Evolutionary conservation across 2,329 filamentous ascomycete species (phyloP).

Genomic region (Aspergillus tanneri): DNA sequence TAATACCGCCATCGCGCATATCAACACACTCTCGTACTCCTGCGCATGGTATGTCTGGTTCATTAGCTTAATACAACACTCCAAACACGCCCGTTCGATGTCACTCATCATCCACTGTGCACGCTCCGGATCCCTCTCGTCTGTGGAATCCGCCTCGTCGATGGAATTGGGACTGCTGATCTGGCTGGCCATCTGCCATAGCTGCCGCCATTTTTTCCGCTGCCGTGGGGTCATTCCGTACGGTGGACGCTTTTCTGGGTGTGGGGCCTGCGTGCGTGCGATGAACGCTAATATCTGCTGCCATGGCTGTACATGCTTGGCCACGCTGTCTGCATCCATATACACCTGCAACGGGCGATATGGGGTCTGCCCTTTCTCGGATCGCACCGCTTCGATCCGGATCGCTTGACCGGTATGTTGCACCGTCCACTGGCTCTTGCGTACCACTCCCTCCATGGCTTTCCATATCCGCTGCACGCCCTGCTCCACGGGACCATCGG

Average conservation of each 20-base stretch:
- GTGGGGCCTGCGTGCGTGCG: not conserved
- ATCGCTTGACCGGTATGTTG: not conserved
- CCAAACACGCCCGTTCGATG: not conserved
- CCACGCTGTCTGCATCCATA: not conserved
- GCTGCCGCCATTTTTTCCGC: not conserved
- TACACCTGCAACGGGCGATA: not conserved
- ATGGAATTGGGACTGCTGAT: no score
- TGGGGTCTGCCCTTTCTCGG: not conserved
- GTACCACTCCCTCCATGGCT: not conserved
- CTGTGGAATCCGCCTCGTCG: not conserved
- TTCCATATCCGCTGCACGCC: not conserved
- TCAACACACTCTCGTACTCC: conserved; percentile 1
- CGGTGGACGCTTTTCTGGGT: not conserved
- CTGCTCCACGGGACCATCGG: not conserved
- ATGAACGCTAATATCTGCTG: conserved; percentile 1
- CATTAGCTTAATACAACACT: no score
- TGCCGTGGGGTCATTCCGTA: not conserved
- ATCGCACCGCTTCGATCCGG: not conserved
- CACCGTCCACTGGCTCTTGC: not conserved
- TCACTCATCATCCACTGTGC: not conserved
- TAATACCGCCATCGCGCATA: not conserved
- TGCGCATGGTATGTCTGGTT: not conserved
- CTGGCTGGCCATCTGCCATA: not conserved
- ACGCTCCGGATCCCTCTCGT: not conserved
- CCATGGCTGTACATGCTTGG: not conserved